A percentile compares a stretch with the other conserved stretches of the same genome.
These are phyloP conservation scores for Phytopythium chamaehyphon DNA, from an alignment of 352 stramenopile species.

Conservation along the genomic window DNA sequence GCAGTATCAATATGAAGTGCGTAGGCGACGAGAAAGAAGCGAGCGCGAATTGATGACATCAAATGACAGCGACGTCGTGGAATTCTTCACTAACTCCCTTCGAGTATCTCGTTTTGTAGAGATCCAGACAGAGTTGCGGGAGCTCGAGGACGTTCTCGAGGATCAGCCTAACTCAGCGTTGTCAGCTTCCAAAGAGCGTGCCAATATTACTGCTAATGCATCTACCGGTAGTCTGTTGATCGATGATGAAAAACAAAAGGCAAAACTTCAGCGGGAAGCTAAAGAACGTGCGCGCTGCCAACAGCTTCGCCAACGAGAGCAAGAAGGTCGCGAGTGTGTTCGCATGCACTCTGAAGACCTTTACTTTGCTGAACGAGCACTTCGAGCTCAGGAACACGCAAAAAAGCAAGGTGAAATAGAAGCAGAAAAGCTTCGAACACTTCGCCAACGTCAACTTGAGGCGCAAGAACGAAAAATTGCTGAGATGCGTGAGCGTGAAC, in stretches of 20 bases:
- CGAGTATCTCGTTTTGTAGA: constrained; percentile 25
- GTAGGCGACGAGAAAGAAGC: constrained; percentile 29
- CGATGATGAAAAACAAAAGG: background rate
- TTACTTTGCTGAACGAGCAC: constrained; percentile 48
- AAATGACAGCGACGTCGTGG: constrained; percentile 38
- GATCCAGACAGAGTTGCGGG: constrained; percentile 22
- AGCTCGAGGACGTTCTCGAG: constrained; percentile 7
- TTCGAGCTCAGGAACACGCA: constrained; percentile 27
- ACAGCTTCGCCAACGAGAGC: constrained; percentile 9
- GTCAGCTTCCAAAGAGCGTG: too few species aligned
- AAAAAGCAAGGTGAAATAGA: constrained; percentile 15
- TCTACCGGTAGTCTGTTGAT: too few species aligned
- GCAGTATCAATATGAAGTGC: constrained; percentile 39
- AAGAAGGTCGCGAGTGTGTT: constrained; percentile 1
- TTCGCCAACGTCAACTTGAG: constrained; percentile 25
- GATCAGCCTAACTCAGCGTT: background rate
- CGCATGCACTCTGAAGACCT: constrained; percentile 49
- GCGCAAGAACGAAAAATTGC: constrained; percentile 43
- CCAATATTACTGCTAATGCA: too few species aligned
- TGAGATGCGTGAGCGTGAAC: constrained; percentile 34
- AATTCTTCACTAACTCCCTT: constrained; percentile 22
- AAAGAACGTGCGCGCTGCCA: constrained; percentile 23
- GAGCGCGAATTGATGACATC: constrained; percentile 33
- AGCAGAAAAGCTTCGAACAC: constrained; percentile 3
- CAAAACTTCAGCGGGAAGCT: constrained; percentile 8